phyloP scores from a whole-genome alignment of 2,329 filamentous ascomycete species.

The Hypomyces rosellus region DNA sequence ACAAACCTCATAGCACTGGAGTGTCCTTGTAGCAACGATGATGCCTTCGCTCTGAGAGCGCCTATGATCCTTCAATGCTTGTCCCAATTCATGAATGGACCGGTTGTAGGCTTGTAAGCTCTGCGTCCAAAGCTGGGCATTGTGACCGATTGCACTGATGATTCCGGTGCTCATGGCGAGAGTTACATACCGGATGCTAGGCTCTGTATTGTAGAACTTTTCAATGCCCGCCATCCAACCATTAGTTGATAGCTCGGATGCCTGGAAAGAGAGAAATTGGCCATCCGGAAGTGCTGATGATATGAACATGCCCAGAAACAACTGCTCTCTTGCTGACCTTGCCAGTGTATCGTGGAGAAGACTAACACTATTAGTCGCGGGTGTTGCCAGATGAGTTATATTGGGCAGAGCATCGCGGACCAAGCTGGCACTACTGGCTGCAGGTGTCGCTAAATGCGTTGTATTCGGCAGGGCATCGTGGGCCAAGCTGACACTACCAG shows the following conservation, averaged over 20 bases:
- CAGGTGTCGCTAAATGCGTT: no score
- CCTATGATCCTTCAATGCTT: constrained; percentile 6
- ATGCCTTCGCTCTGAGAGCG: constrained; percentile 13
- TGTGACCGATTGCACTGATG: constrained; percentile 13
- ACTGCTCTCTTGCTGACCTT: constrained; percentile 14
- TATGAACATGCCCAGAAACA: constrained; percentile 14
- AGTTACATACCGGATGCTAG: constrained; percentile 12
- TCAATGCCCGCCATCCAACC: constrained; percentile 18
- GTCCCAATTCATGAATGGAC: constrained; percentile 14
- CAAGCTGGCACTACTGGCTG: no score
- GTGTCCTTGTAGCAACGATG: constrained; percentile 11
- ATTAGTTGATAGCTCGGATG: constrained; percentile 11
- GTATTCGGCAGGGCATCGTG: no score
- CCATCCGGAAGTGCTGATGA: constrained; percentile 11
- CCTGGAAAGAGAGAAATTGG: constrained; percentile 6
- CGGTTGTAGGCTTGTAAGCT: constrained; percentile 17
- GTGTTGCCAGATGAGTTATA: no score
- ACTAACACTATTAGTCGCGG: no score
- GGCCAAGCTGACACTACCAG: no score
- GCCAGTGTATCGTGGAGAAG: constrained; percentile 9
- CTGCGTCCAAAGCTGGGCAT: constrained; percentile 16
- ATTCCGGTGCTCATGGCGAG: constrained; percentile 18
- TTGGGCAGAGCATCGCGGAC: no score
- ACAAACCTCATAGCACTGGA: constrained; percentile 19
- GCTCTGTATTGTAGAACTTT: constrained; percentile 16